A percentile compares a stretch with the other conserved stretches of the same genome.
phyloP scores from a whole-genome alignment of 306 rosid species.

The Oemleria cerasiformis region DNA sequence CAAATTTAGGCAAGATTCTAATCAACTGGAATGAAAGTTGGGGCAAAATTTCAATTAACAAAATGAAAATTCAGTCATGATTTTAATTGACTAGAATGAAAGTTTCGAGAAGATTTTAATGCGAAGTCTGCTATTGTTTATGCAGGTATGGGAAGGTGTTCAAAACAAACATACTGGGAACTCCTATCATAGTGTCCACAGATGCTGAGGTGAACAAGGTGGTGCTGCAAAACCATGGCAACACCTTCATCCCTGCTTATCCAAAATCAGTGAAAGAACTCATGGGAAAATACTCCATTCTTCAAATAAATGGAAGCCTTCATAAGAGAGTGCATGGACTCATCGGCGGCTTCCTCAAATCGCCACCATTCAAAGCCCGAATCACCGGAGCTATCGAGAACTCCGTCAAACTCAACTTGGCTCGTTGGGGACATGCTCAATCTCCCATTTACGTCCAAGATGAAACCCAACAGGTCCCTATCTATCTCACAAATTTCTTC shows the following conservation, averaged over 20 bases:
- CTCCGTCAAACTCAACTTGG: slow-evolving; percentile 52
- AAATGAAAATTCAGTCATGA: too few relatives aligned
- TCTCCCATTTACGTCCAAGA: slow-evolving; percentile 56
- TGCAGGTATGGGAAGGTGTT: slow-evolving; percentile 84
- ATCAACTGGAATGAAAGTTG: too few relatives aligned
- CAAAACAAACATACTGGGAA: slow-evolving; percentile 74
- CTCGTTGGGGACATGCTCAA: slow-evolving; percentile 47
- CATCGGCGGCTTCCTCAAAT: slow-evolving; percentile 60
- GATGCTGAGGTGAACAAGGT: slow-evolving; percentile 81
- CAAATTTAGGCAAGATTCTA: too few relatives aligned
- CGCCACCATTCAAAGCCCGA: slow-evolving; percentile 61
- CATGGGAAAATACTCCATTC: slow-evolving; percentile 70
- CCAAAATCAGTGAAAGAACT: slow-evolving; percentile 83
- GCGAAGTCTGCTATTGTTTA: neutral
- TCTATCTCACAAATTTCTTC: too few relatives aligned
- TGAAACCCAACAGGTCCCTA: slow-evolving; percentile 61
- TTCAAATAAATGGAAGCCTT: slow-evolving; percentile 56
- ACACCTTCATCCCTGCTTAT: slow-evolving; percentile 75
- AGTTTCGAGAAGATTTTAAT: too few relatives aligned
- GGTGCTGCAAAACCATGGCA: slow-evolving; percentile 70
- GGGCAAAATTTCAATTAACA: too few relatives aligned
- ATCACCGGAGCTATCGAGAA: slow-evolving; percentile 56
- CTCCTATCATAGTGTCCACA: slow-evolving; percentile 72
- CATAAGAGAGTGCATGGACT: slow-evolving; percentile 69
- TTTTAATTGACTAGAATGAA: too few relatives aligned